Conservation (phyloP, 176 grass and related monocot species). For the Dendrocalamus sinicus region DNA sequence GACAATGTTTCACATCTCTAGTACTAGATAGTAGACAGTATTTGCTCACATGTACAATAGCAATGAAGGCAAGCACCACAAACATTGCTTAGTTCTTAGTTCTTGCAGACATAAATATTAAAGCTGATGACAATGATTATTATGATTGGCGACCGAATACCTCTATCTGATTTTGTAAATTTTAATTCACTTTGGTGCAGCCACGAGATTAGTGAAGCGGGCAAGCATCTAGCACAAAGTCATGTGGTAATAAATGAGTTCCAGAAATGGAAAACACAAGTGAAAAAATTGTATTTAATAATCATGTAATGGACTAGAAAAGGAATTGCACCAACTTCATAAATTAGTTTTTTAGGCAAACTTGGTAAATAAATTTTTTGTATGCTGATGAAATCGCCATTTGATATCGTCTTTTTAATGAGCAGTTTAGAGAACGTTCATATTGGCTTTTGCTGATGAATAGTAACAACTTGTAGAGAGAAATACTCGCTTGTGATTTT, state of each 20-base stretch:
- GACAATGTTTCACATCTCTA: not conserved
- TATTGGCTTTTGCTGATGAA: too few species aligned
- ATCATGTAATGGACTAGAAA: not conserved
- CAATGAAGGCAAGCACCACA: not conserved
- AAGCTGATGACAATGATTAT: not conserved
- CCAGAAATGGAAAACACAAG: slow-evolving; percentile 5
- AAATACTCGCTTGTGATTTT: too few species aligned
- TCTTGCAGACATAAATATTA: slow-evolving; percentile 3
- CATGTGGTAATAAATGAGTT: not conserved
- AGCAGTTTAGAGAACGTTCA: not conserved
- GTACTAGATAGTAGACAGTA: not conserved
- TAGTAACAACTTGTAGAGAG: too few species aligned
- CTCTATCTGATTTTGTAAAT: slow-evolving; percentile 7
- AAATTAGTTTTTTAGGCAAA: not conserved
- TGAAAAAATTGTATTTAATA: not conserved
- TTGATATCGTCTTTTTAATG: not conserved
- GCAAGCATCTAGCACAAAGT: slow-evolving; percentile 3
- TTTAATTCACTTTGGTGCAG: slow-evolving; percentile 3
- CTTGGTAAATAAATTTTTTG: not conserved
- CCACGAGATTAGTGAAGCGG: not conserved
- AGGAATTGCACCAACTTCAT: not conserved
- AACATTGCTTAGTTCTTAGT: slow-evolving; percentile 5
- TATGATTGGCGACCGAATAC: not conserved
- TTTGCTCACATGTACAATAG: slow-evolving; percentile 31
- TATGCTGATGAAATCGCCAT: not conserved